phyloP scores from a whole-genome alignment of 371 early-diverging fungal species.

The Mucor racemosus region DNA sequence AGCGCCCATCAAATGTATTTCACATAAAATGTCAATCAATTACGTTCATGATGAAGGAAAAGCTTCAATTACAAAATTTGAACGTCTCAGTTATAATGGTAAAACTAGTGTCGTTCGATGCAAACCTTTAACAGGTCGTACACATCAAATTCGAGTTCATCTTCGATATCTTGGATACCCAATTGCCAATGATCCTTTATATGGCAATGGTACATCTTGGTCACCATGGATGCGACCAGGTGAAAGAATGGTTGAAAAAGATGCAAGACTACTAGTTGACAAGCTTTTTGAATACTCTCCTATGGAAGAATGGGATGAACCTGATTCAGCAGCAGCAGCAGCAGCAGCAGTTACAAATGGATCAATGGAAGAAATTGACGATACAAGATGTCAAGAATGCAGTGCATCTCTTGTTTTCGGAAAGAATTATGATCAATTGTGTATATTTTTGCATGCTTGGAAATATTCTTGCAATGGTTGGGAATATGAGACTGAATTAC shows the following conservation, averaged over 20 bases:
- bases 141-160: conserved; percentile 99
- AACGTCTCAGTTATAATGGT: conserved; percentile 67
- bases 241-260: conserved; percentile 28
- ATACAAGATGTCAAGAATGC: conserved; percentile 58
- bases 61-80: conserved; percentile 75
- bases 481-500: conserved; percentile 78
- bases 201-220: conserved; percentile 56
- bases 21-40: conserved; percentile 66
- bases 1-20: conserved; percentile 70
- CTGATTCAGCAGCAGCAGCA: background rate
- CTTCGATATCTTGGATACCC: conserved; percentile 95
- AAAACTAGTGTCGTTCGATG: conserved; percentile 72
- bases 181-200: conserved; percentile 97
- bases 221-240: conserved; percentile 28
- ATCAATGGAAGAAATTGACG: background rate
- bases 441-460: conserved; percentile 89
- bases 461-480: conserved; percentile 71
- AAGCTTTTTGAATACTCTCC: conserved; percentile 34
- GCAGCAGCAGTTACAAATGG: background rate
- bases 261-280: conserved; percentile 11
- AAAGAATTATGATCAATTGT: conserved; percentile 74
- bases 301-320: conserved; percentile 32
- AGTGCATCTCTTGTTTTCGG: conserved; percentile 57
- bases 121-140: conserved; percentile 94
- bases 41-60: conserved; percentile 85